Base-by-base conservation (phyloP, 139 green algal species). In the Micractinium conductrix region DNA sequence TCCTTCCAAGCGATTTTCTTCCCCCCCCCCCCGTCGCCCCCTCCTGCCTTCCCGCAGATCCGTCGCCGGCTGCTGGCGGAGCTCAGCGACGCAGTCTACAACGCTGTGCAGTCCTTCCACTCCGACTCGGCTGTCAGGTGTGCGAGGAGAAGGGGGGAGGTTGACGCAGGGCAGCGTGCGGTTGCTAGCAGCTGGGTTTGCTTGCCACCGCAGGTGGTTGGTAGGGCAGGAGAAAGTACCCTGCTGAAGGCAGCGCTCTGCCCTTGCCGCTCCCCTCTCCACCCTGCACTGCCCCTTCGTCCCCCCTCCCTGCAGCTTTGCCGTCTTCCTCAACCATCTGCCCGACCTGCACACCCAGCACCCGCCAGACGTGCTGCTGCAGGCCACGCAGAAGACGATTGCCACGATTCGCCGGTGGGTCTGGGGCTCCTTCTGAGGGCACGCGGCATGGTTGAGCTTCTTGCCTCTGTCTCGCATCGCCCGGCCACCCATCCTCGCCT, bases 291-390 rank as follows among this genome's bases (percentile, higher is more conserved):
- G 60, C 19, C 69, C 16, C 4, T 21, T 48, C 21, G 4, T 40
- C 40, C 30, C 40, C 76, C 42, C 58, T 17, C 0, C 28, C 28
- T 22, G 70, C 81, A 86, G 85, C 78, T 99, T 99, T 87, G 94
- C 93, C 30, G 67, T 99, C 24, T 99, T 99, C 85, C 89, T 99
- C 38, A 92, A 98, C 91, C 90, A 97, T 60, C 89, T 99, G 74
- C 94, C 95, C 14, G 79, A 91, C 90, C 76, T 95, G 80, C 70
- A 86, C 19, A 30, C 44, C 22, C 90, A 87, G 72, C 93, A 95
- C 60, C 68, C 90, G 12, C 94, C 95, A 28, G 90, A 96, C 19
- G 92, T 95, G 63, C 82, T 98, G 44, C 90, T 98, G 35, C 67
- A 88, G 24, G 94, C 95, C 26, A 35, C 55, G 48, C 45, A 75